phyloP scores from a whole-genome alignment of 2,329 filamentous ascomycete species.

The Aspergillus luchuensis region DNA sequence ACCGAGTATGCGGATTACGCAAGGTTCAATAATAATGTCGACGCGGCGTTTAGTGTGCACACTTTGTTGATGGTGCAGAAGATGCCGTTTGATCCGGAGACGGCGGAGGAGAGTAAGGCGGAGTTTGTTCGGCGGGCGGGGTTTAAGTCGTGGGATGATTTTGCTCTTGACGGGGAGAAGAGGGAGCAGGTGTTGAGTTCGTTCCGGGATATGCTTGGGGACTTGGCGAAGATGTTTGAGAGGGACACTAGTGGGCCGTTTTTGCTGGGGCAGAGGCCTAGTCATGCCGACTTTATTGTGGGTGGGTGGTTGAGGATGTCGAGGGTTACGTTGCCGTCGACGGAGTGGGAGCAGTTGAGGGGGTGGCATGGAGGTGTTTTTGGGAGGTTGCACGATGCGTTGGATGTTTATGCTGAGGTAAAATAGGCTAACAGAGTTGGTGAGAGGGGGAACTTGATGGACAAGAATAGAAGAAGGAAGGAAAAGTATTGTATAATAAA shows the following conservation, averaged over 20 bases:
- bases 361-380: conserved; percentile 56
- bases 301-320: conserved; percentile 59
- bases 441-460: too few species aligned
- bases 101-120: conserved; percentile 47
- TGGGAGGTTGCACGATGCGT: conserved; percentile 52
- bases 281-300: conserved; percentile 60
- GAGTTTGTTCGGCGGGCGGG: conserved; percentile 55
- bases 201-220: conserved; percentile 47
- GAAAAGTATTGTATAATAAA: too few species aligned
- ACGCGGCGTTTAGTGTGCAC: conserved; percentile 56
- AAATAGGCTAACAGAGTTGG: conserved; percentile 20
- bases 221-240: conserved; percentile 47
- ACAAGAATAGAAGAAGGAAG: too few species aligned
- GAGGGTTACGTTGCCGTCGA: conserved; percentile 40
- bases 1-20: conserved; percentile 43
- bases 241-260: conserved; percentile 50
- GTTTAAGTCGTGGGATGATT: conserved; percentile 42
- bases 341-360: conserved; percentile 53
- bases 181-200: conserved; percentile 42
- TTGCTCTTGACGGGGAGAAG: conserved; percentile 42
- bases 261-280: conserved; percentile 48
- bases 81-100: conserved; percentile 56
- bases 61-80: conserved; percentile 42
- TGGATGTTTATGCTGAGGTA: conserved; percentile 43
- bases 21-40: conserved; percentile 58